phyloP scores from a whole-genome alignment of 2,329 filamentous ascomycete species.

The Penicillium fuscoglaucum region DNA sequence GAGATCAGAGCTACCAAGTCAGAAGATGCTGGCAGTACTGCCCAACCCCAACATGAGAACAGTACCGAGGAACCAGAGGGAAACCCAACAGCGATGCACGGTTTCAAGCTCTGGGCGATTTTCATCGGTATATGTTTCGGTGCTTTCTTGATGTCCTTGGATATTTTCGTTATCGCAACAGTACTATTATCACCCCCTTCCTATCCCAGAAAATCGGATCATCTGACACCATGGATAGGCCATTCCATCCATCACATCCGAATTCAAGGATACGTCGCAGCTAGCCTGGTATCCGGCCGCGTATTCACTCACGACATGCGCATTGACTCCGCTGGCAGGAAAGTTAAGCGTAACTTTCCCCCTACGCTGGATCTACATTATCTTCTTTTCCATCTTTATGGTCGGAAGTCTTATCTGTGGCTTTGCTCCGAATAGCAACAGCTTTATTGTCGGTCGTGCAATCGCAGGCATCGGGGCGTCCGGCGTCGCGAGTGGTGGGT shows the following conservation, averaged over 20 bases:
- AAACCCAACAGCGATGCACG: slow-evolving; percentile 5
- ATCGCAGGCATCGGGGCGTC: slow-evolving; percentile 6
- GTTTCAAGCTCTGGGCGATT: slow-evolving; percentile 8
- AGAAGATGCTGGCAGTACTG: neutral
- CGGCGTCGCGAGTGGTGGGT: neutral
- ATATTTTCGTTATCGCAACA: slow-evolving; percentile 5
- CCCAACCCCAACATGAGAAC: neutral
- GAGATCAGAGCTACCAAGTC: neutral
- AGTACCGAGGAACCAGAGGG: neutral
- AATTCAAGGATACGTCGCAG: slow-evolving; percentile 7
- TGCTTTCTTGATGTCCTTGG: slow-evolving; percentile 8
- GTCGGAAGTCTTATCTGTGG: neutral
- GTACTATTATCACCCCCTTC: neutral
- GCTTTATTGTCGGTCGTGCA: slow-evolving; percentile 2
- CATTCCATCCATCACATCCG: slow-evolving; percentile 5
- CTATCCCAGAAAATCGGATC: neutral
- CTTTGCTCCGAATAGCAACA: neutral
- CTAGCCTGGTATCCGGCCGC: slow-evolving; percentile 13
- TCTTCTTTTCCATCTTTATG: slow-evolving; percentile 1
- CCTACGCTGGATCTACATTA: neutral
- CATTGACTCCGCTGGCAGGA: slow-evolving; percentile 12
- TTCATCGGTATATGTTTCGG: slow-evolving; percentile 11
- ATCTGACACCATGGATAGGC: slow-evolving; percentile 1
- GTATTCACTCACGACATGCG: slow-evolving; percentile 13
- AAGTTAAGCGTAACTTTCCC: slow-evolving; percentile 9